These are phyloP conservation scores for Pseudogymnoascus sp. DNA, from an alignment of 2,329 filamentous ascomycete species.

Conservation along the genomic window DNA sequence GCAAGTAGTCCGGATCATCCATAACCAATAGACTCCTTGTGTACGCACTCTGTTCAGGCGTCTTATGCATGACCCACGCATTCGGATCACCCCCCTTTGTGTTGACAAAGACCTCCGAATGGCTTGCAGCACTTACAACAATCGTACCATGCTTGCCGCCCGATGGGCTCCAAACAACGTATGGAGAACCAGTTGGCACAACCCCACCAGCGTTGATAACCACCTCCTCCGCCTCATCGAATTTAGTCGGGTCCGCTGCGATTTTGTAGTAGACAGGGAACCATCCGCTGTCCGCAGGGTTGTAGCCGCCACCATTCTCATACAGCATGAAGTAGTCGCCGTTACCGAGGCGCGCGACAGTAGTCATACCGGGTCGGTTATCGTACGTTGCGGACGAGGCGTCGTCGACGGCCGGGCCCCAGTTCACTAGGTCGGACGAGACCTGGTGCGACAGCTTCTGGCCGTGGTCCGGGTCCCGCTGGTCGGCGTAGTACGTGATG, in stretches of 20 bases:
- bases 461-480: conserved; percentile 56
- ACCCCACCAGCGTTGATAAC: conserved; percentile 21
- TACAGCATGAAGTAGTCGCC: conserved; percentile 55
- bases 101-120: conserved; percentile 24
- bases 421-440: conserved; percentile 52
- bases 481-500: conserved; percentile 64
- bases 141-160: conserved; percentile 26
- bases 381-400: conserved; percentile 54
- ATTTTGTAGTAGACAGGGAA: conserved; percentile 29
- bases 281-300: conserved; percentile 11
- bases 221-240: conserved; percentile 18
- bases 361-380: conserved; percentile 61
- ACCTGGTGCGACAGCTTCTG: conserved; percentile 56
- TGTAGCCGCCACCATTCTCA: conserved; percentile 37
- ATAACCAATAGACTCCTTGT: conserved; percentile 24
- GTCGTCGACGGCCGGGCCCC: conserved; percentile 53
- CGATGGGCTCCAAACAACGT: conserved; percentile 23
- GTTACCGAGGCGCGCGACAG: conserved; percentile 46
- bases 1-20: conserved; percentile 21
- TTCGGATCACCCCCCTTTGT: conserved; percentile 20
- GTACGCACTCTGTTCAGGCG: conserved; percentile 22
- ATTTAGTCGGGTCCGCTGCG: conserved; percentile 22
- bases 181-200: conserved; percentile 24
- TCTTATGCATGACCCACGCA: conserved; percentile 23
- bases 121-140: conserved; percentile 21